Evolutionary conservation across 495 filamentous ascomycete species (phyloP), one percentile per base, ranked within the genome.

Genomic region (Penicillium dipodomyicola): DNA sequence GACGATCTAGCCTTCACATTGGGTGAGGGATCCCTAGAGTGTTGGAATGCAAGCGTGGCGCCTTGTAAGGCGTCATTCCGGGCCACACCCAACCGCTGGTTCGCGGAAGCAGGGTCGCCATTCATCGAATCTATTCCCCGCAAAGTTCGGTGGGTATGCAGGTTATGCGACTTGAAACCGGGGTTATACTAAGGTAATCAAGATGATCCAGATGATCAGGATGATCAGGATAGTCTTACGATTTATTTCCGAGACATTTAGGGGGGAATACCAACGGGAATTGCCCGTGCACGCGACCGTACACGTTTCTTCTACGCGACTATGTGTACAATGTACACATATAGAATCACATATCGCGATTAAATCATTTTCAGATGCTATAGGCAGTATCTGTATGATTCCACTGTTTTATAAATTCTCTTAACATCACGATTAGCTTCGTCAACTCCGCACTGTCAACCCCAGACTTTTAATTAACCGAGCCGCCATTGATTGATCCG

Each of bases 31-130:
- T 48, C 53, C 56, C 57, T 65, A 35, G 65, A 59, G 43, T 65
- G 52, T 35, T 49, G 63, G 46, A 76, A 78, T 43, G 76, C 76
- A 17, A 67, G 60, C 30, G 68, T 62, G 51, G 76, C 76, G 54
- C 74, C 76, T 60, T 72, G 70, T 41, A 72, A 53, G 7, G 74
- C 61, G 59, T 64, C 55, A 47, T 64, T 61, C 59, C 59, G 65
- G 59, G 58, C 58, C 53, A 55, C 52, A 60, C 63, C 37, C 60
- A 65, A 56, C 63, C 67, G 66, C 52, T 60, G 72, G 68, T 71
- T 68, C 59, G 65, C 62, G 55, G 67, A 47, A 54, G 65, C 57
- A 62, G 61, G 59, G 61, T 68, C 61, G 65, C 68, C 71, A 71
- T 73, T 67, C 65, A 68, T 68, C 62, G 64, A 56, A 61, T 43